phyloP scores from a whole-genome alignment of 2,329 filamentous ascomycete genomes.

The Epichloe festucae region DNA sequence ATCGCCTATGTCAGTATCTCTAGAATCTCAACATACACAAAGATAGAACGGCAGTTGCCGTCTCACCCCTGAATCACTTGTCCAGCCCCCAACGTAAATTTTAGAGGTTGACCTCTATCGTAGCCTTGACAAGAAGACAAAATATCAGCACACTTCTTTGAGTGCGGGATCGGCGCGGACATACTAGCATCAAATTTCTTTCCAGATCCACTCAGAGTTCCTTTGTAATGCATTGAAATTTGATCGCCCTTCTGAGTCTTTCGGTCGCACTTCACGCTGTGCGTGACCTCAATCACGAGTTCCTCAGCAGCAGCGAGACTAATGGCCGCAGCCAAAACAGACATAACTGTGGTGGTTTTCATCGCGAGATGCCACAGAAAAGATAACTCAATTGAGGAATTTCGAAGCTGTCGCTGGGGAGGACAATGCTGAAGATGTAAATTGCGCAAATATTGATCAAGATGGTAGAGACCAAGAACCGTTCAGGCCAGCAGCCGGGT shows the following conservation, averaged over 20 bases:
- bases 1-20: constrained; percentile 8
- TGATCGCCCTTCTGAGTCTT: constrained; percentile 66
- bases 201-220: constrained; percentile 62
- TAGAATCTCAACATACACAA: not conserved
- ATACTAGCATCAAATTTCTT: constrained; percentile 68
- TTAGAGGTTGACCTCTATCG: constrained; percentile 61
- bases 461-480: too few species aligned
- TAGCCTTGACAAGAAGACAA: constrained; percentile 35
- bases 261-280: constrained; percentile 63
- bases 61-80: constrained; percentile 78
- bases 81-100: constrained; percentile 65
- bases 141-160: not conserved
- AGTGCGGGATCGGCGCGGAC: constrained; percentile 7
- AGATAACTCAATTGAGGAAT: not conserved
- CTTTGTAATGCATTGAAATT: constrained; percentile 78
- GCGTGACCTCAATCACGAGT: constrained; percentile 66
- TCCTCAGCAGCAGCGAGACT: constrained; percentile 41
- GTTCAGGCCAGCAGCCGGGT: too few species aligned
- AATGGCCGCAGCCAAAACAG: constrained; percentile 38
- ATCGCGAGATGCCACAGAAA: constrained; percentile 24
- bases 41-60: not conserved
- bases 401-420: too few species aligned
- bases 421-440: too few species aligned
- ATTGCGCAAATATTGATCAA: too few species aligned
- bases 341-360: constrained; percentile 35